A percentile compares a stretch with the other conserved stretches of the same genome.
Conservation (phyloP, 2,329 filamentous ascomycete genomes). For the Aurifilum marmelostoma region DNA sequence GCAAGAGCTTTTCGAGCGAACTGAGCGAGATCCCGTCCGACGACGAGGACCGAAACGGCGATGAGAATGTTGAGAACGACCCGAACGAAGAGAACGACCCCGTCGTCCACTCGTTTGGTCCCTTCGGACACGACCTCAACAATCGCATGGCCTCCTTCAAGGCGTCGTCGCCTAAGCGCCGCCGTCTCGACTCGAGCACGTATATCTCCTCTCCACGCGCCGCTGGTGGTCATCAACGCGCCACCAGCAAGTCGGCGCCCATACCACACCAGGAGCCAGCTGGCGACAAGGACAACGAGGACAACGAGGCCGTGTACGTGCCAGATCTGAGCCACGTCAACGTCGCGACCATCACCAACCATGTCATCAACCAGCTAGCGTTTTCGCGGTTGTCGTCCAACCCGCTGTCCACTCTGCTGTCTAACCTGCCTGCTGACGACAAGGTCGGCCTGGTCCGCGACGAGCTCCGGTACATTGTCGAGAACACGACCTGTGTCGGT, state of each 20-base stretch:
- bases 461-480: constrained; percentile 72
- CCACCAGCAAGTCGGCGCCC: constrained; percentile 37
- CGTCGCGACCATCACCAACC: constrained; percentile 68
- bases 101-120: constrained; percentile 87
- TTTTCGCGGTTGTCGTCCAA: constrained; percentile 92
- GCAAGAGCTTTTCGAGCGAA: constrained; percentile 61
- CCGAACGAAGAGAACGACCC: constrained; percentile 93
- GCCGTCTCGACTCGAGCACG: constrained; percentile 28
- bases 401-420: constrained; percentile 85
- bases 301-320: constrained; percentile 43
- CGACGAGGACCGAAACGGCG: constrained; percentile 47
- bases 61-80: constrained; percentile 92
- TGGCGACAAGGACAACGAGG: constrained; percentile 35
- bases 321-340: constrained; percentile 40
- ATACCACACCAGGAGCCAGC: constrained; percentile 27
- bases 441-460: constrained; percentile 62
- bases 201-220: constrained; percentile 30
- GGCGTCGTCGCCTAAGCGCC: constrained; percentile 63
- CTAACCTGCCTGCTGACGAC: constrained; percentile 74
- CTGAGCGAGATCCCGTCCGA: constrained; percentile 51
- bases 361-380: constrained; percentile 92
- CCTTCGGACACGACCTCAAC: constrained; percentile 85
- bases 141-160: constrained; percentile 78
- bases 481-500: constrained; percentile 77
- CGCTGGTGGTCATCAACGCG: constrained; percentile 32